These are phyloP conservation scores for Fomes fomentarius DNA, from an alignment of 1,284 basidiomycete genomes.

Conservation along the genomic window DNA sequence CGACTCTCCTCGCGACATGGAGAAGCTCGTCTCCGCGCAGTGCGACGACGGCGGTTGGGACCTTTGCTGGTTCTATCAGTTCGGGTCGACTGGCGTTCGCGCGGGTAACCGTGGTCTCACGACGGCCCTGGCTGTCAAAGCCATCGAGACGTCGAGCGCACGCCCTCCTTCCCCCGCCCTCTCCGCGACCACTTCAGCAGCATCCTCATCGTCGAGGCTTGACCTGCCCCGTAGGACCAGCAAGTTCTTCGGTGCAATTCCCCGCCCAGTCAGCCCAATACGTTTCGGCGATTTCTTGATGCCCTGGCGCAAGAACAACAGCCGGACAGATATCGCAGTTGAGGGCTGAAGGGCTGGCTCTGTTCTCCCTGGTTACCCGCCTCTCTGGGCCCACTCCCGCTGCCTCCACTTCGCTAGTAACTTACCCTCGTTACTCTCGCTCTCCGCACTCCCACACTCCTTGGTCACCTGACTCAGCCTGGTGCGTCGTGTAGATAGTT, in stretches of 20 bases:
- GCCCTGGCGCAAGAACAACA: conserved; percentile 13
- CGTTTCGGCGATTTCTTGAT: conserved; percentile 16
- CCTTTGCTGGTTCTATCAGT: conserved; percentile 53
- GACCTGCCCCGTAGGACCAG: conserved; percentile 5
- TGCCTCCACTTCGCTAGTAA: too few relatives aligned
- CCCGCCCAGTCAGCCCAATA: conserved; percentile 10
- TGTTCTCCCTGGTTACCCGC: too few relatives aligned
- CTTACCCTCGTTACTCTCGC: background rate
- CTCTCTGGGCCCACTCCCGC: too few relatives aligned
- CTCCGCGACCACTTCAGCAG: background rate
- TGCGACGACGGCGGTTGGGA: conserved; percentile 55
- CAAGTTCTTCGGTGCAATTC: background rate
- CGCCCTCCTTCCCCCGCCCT: conserved; percentile 16
- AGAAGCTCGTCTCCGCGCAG: conserved; percentile 45
- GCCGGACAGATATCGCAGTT: background rate
- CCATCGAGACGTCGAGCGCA: conserved; percentile 26
- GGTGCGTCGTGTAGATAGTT: conserved; percentile 9
- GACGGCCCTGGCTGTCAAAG: conserved; percentile 41
- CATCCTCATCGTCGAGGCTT: conserved; percentile 11
- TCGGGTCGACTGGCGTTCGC: conserved; percentile 45
- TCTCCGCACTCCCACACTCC: background rate
- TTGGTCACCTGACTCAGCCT: background rate
- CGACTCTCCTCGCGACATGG: conserved; percentile 44
- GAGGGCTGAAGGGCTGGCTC: too few relatives aligned
- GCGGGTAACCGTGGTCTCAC: conserved; percentile 45